Evolutionary conservation across 2,329 filamentous ascomycete species (phyloP).

Genomic region (Cladophialophora immunda): DNA sequence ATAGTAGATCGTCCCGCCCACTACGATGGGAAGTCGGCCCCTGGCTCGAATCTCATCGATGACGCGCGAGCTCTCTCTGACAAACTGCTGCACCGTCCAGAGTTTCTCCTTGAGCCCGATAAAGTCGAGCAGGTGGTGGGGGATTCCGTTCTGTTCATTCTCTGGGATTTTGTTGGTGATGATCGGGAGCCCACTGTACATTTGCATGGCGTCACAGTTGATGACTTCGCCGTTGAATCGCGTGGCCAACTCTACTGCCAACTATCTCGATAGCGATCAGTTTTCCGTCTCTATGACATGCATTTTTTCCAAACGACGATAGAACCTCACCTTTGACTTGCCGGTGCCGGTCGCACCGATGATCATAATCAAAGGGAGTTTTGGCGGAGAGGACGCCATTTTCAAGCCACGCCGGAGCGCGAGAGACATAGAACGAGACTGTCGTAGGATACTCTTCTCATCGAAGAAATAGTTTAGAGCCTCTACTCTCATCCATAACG

Average conservation of each 20-base stretch:
- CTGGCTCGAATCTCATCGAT: conserved; percentile 81
- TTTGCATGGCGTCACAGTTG: conserved; percentile 97
- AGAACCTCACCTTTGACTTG: conserved; percentile 78
- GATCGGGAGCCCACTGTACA: conserved; percentile 89
- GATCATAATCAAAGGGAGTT: conserved; percentile 76
- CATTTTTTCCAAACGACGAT: neutral
- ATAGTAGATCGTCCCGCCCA: conserved; percentile 96
- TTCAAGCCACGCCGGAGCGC: conserved; percentile 20
- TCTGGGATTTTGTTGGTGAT: conserved; percentile 91
- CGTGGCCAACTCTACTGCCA: conserved; percentile 86
- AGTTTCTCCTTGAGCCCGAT: conserved; percentile 78
- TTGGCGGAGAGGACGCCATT: conserved; percentile 37
- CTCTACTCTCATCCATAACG: neutral
- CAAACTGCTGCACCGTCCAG: conserved; percentile 84
- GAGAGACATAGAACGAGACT: conserved; percentile 21
- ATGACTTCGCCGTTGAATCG: conserved; percentile 91
- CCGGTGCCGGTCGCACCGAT: conserved; percentile 92
- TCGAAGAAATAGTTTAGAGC: neutral
- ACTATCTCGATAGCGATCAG: conserved; percentile 61
- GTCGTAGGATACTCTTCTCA: neutral
- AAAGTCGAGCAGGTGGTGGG: conserved; percentile 86
- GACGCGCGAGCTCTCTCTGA: conserved; percentile 70
- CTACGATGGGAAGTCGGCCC: conserved; percentile 85
- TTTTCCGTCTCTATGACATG: neutral
- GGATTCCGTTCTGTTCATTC: conserved; percentile 78